Conservation (phyloP, 2,329 filamentous ascomycete genomes). For the Gaeumannomyces tritici region DNA sequence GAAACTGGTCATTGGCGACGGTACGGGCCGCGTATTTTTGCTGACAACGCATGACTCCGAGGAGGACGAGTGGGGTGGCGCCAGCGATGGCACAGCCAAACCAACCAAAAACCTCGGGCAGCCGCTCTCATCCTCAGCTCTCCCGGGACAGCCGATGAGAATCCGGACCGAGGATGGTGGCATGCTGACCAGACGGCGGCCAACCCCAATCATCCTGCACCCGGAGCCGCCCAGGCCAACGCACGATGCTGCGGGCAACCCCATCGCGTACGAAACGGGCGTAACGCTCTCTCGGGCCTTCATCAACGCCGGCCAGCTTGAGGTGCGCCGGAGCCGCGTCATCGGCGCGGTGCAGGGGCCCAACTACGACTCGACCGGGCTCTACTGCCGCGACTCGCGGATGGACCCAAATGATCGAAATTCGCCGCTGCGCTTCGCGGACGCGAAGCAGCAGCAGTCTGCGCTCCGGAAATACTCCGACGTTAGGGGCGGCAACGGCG, state of each 20-base stretch:
- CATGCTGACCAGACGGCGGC: slow-evolving; percentile 28
- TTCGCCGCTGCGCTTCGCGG: slow-evolving; percentile 32
- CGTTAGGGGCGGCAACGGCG: neutral
- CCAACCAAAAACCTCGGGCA: neutral
- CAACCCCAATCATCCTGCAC: slow-evolving; percentile 40
- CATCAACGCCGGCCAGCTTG: slow-evolving; percentile 30
- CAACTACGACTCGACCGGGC: slow-evolving; percentile 32
- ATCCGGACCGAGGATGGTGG: slow-evolving; percentile 4
- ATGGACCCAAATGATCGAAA: slow-evolving; percentile 27
- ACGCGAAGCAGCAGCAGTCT: slow-evolving; percentile 32
- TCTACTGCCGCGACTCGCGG: slow-evolving; percentile 41
- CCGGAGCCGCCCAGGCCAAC: slow-evolving; percentile 33
- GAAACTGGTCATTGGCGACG: slow-evolving; percentile 49
- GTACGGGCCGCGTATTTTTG: slow-evolving; percentile 49
- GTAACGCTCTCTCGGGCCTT: slow-evolving; percentile 18
- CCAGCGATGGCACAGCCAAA: neutral
- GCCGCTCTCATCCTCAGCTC: slow-evolving; percentile 2
- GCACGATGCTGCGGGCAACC: slow-evolving; percentile 11
- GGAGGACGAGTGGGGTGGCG: slow-evolving; percentile 20
- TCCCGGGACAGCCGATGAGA: slow-evolving; percentile 6
- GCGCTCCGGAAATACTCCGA: neutral
- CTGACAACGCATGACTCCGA: slow-evolving; percentile 37
- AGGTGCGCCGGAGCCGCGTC: slow-evolving; percentile 30
- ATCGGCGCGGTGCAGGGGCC: slow-evolving; percentile 49
- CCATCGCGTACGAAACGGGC: slow-evolving; percentile 15